These are phyloP conservation scores for Rhynchosporium agropyri DNA, from an alignment of 2,329 filamentous ascomycete genomes.

Conservation along the genomic window DNA sequence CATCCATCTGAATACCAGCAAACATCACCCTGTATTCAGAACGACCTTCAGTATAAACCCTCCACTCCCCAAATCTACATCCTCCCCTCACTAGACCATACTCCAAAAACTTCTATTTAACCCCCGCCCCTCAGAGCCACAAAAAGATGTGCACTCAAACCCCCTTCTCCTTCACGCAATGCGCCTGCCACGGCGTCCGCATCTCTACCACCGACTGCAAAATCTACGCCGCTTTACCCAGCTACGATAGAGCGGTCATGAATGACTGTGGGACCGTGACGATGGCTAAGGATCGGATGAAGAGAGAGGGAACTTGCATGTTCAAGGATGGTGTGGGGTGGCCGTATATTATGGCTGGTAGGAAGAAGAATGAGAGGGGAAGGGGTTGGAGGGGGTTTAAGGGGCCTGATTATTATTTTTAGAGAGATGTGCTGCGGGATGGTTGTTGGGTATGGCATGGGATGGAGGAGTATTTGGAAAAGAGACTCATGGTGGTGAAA, in stretches of 20 bases:
- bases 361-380: neutral
- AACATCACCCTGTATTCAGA: no score
- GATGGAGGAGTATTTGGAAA: neutral
- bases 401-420: neutral
- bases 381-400: neutral
- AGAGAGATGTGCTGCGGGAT: neutral
- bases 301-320: neutral
- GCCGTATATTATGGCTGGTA: neutral
- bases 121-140: neutral
- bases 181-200: neutral
- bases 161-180: constrained; percentile 1
- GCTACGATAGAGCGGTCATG: neutral
- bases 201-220: neutral
- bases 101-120: no score
- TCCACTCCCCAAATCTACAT: no score
- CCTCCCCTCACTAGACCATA: no score
- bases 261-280: neutral
- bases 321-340: neutral
- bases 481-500: neutral
- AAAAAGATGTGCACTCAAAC: constrained; percentile 1
- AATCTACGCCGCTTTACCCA: neutral
- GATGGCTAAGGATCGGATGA: neutral
- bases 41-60: no score
- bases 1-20: no score
- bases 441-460: neutral